Conservation (phyloP, 106 monocot genomes). For the Allium cepa region DNA sequence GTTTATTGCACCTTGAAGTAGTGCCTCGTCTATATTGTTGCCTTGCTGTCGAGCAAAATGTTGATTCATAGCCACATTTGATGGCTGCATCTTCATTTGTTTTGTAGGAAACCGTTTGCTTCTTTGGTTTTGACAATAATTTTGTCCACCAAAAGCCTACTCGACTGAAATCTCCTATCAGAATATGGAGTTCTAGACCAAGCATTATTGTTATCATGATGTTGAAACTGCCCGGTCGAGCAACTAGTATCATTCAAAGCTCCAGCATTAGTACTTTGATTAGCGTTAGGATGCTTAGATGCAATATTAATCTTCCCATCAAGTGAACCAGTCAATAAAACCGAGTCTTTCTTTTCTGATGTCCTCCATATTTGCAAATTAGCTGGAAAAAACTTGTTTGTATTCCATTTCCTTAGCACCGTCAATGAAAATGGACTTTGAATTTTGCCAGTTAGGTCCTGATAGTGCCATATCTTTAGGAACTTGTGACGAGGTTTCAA, state of each 20-base stretch:
- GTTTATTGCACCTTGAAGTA: constrained; percentile 10
- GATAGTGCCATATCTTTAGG: constrained; percentile 55
- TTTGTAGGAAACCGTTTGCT: constrained; percentile 14
- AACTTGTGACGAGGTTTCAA: constrained; percentile 3
- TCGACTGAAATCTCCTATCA: neutral
- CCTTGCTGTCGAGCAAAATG: constrained; percentile 15
- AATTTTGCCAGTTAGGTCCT: constrained; percentile 57
- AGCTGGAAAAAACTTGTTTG: constrained; percentile 51
- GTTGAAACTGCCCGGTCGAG: too few relatives aligned
- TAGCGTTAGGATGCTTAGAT: constrained; percentile 6
- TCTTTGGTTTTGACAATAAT: constrained; percentile 13
- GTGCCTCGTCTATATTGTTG: constrained; percentile 6
- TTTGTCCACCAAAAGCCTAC: constrained; percentile 15
- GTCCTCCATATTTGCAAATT: constrained; percentile 44
- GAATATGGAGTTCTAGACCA: neutral
- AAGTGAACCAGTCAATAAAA: constrained; percentile 51
- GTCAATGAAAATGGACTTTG: constrained; percentile 70
- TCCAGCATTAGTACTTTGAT: constrained; percentile 7
- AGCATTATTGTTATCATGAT: neutral
- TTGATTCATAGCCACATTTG: constrained; percentile 20
- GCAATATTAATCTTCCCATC: constrained; percentile 50
- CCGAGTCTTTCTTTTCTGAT: constrained; percentile 42
- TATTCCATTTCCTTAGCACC: constrained; percentile 59
- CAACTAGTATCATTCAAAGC: neutral
- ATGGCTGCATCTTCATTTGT: constrained; percentile 12